Evolutionary conservation across 805 yeast species (phyloP), one percentile per base, ranked within the genome.

Genomic region (Pichia cephalocereana): DNA sequence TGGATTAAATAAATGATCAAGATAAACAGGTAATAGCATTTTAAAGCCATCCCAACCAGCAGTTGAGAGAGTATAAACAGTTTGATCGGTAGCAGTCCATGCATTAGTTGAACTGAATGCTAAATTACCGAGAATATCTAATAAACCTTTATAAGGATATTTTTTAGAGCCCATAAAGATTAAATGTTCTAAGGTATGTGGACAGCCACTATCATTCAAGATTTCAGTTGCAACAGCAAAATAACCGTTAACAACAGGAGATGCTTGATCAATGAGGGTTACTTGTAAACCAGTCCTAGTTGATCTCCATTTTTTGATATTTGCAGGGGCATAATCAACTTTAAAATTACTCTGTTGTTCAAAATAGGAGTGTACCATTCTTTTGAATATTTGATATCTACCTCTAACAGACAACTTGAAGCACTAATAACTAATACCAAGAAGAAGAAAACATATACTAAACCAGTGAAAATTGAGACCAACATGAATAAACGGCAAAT

Each of bases 31-130:
- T 31, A 93, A 73, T 30, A 93, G 68, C 52, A 81, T 75, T 44
- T 77, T 78, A 67, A 93, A 93, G 1, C 97, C 98, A 48, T 86
- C 87, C 96, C 96, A 90, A 10, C 98, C 98, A 1, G 98, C 98
- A 38, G 95, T 81, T 9, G 84, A 76, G 48, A 93, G 70, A 2
- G 96, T 88, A 58, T 93, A 93, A 2, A 89, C 96, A 0, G 99
- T 93, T 61, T 87, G 95, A 66, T 93, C 98, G 6, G 93, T 87
- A 0, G 84, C 88, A 0, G 99, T 93, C 96, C 96, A 90, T 0
- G 99, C 99, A 61, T 93, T 93, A 0, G 98, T 93, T 6, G 80
- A 74, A 2, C 96, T 84, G 65, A 83, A 85, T 52, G 88, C 82
- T 48, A 86, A 68, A 60, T 88, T 87, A 7, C 97, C 96, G 45